A percentile compares a stretch with the other conserved stretches of the same genome.
phyloP scores from a whole-genome alignment of 192 early-diverging fungal species.

The Coemansia sp. region DNA sequence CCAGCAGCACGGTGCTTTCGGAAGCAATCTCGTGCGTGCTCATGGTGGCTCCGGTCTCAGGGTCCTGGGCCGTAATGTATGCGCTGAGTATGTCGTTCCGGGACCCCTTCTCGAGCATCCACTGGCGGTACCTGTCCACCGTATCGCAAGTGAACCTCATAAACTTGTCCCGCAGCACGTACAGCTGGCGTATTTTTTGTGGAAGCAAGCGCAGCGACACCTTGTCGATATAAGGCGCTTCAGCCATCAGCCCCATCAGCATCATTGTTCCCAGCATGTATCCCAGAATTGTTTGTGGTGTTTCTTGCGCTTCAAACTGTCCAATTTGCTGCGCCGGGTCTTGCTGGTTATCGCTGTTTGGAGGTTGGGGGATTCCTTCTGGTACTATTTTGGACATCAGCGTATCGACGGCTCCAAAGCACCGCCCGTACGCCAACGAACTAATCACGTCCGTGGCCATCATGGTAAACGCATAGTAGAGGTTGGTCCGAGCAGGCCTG shows the following conservation, averaged over 20 bases:
- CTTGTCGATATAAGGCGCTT: conserved; percentile 7
- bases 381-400: conserved; percentile 5
- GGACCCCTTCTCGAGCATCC: neutral
- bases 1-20: conserved; percentile 25
- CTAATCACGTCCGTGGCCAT: conserved; percentile 30
- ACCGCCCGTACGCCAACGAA: conserved; percentile 16
- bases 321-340: neutral
- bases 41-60: conserved; percentile 21
- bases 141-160: conserved; percentile 4
- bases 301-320: conserved; percentile 5
- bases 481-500: neutral
- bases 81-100: conserved; percentile 22
- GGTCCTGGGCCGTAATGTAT: conserved; percentile 22
- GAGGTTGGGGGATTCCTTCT: too few species aligned
- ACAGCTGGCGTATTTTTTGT: conserved; percentile 3
- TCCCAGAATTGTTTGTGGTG: conserved; percentile 7
- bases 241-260: conserved; percentile 24
- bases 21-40: conserved; percentile 14
- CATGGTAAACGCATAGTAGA: conserved; percentile 21
- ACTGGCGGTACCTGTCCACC: conserved; percentile 1
- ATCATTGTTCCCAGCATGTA: conserved; percentile 22
- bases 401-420: conserved; percentile 16
- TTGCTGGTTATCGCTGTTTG: neutral
- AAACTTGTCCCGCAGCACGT: conserved; percentile 9
- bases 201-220: conserved; percentile 8